Evolutionary conservation across 2,329 filamentous ascomycete species (phyloP), one percentile per base, ranked within the genome.

Genomic region (Ophioceras dolichostomum): DNA sequence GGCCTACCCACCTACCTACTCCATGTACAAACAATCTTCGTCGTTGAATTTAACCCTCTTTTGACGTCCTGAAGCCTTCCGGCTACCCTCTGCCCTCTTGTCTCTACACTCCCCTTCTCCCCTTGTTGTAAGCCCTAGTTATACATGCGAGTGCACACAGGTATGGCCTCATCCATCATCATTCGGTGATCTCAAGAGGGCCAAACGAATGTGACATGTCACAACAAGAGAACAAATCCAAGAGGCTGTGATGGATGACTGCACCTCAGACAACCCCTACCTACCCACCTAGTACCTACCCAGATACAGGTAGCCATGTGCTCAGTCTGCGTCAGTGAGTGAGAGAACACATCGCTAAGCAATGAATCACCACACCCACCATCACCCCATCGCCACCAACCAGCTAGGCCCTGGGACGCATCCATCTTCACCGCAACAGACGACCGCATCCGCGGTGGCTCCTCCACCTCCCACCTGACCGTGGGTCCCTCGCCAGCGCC

Each of bases 391-490:
- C n/a, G n/a, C n/a, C n/a, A n/a, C n/a, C n/a, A n/a, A 26, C 22
- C 22, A 26, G 18, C 3, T 24, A 39, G 37, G 10, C 37, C 37
- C 4, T 39, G 37, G 37, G 17, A 28, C 22, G 31, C 22, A 17
- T 18, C 37, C 24, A 14, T 10, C 20, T 89, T 82, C 81, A 77
- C 70, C 7, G 64, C 74, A 12, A 78, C 74, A 37, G 82, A 89
- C 54, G 84, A 89, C 56, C 67, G 76, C 21, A 81, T 89, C n/a
- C 76, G 83, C 32, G 82, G 82, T 41, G 84, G 84, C 36, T 68
- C 68, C 41, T 85, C 79, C 43, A 56, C 61, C 39, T 76, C 73
- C 22, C 56, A 65, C 42, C 54, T 75, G n/a, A 55, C 53, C 30
- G 56, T 57, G 34, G 18, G 31, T 13, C 31, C 31, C 13, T 41